Base-by-base conservation (phyloP, 257 asterid genomes). In the Vinca minor region DNA sequence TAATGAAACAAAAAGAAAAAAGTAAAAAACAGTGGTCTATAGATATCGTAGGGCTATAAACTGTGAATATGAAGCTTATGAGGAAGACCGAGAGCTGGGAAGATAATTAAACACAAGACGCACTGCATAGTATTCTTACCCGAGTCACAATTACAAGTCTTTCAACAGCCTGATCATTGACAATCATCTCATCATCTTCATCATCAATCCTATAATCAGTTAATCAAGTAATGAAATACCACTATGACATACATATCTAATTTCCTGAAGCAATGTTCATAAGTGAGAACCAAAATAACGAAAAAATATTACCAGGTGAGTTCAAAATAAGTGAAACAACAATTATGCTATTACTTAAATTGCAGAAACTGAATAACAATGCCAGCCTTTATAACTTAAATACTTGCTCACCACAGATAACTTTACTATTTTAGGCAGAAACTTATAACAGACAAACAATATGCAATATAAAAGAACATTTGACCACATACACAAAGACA, bases 81-180 rank as follows among this genome's bases (percentile, higher is more conserved):
- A 11, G 49, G 13, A 25, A 25, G 5, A 47, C 34, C 1, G 12
- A 49, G 20, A 49, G 35, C 7, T 25, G 10, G 4, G 1, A 52
- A 45, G 18, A n/a, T 34, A 47, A 4, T 14, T 1, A 15, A 10
- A 26, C 4, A 36, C 7, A 47, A 1, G 36, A 52, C 3, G 25
- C 20, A 17, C 35, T 52, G 31, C 60, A 25, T 8, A 52, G 7
- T 59, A 54, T 59, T 62, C 84, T 73, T 74, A 85, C 95, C 92
- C 82, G 94, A 64, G 97, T 89, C 67, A 89, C 95, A 67, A 89
- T 83, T 53, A 85, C 85, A 66, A 89, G 95, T 73, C 84, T 82
- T 72, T 89, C 97, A 29, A 89, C 85, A 61, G 83, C 88, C 63
- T 77, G 85, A 67, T 87, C 94, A 76, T 78, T 82, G 45, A 61